Evolutionary conservation across 1,284 basidiomycete genomes (phyloP).

Genomic region (Irpex sp.): DNA sequence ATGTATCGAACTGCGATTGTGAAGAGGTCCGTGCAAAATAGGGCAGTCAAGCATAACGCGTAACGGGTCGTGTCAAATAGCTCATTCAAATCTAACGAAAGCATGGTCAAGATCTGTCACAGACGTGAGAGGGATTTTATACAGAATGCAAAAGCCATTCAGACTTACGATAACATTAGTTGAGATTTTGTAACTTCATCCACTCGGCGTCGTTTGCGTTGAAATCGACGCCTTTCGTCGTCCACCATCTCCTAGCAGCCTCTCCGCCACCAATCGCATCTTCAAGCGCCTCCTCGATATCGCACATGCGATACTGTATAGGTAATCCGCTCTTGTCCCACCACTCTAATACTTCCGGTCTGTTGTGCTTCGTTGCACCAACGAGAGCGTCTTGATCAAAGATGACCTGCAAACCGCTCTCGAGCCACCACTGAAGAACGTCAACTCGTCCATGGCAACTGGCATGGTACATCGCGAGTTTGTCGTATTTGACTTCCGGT

Average conservation of each 20-base stretch:
- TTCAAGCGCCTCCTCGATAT: constrained; percentile 82
- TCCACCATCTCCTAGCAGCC: constrained; percentile 74
- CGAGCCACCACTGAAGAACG: constrained; percentile 80
- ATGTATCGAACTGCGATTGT: not conserved
- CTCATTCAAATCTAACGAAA: no score
- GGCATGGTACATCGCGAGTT: constrained; percentile 69
- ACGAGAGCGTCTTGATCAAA: constrained; percentile 77
- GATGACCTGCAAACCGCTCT: constrained; percentile 67
- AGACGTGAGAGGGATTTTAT: not conserved
- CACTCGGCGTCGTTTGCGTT: constrained; percentile 77
- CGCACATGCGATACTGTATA: constrained; percentile 80
- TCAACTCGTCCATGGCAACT: constrained; percentile 77
- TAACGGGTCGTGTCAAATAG: no score
- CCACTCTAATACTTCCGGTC: constrained; percentile 80
- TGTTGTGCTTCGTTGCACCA: constrained; percentile 75
- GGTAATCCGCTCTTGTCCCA: constrained; percentile 75
- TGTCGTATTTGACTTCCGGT: constrained; percentile 73
- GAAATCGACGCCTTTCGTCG: constrained; percentile 72
- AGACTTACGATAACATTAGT: constrained; percentile 27
- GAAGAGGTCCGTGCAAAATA: not conserved
- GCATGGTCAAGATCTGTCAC: no score
- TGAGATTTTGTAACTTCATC: constrained; percentile 75
- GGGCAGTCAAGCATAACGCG: no score
- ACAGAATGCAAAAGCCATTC: not conserved
- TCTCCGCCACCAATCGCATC: constrained; percentile 76